Base-by-base conservation (phyloP, 2,329 filamentous ascomycete genomes). In the Eurotiales sp. region DNA sequence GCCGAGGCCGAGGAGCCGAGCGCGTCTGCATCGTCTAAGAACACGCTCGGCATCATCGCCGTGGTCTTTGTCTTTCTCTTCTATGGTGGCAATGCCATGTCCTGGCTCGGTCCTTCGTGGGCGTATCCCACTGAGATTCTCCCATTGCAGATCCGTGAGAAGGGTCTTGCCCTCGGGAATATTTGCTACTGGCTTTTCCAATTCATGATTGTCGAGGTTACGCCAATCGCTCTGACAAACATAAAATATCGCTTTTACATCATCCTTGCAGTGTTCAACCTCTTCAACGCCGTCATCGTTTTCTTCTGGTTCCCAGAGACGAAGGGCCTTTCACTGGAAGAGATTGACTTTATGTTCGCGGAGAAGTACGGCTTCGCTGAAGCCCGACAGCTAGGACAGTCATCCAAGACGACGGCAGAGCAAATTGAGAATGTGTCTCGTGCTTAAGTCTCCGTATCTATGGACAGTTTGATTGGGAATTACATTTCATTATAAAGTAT, bases 31-130 rank as follows among this genome's bases (percentile, higher is more conserved):
- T 53, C 48, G 17, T 55, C 47, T 10, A 62, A 68, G 40, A 68
- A 66, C 1, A 50, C 53, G 3, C 62, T 64, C 4, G 64, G 62
- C 5, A 63, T 61, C 42, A 63, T 61, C 32, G 65, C 67, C 59
- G 61, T 79, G 45, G 71, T 74, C 8, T 77, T 79, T 62, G 69
- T 79, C 46, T 78, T 76, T 61, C 73, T 79, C 6, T 78, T 77
- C 50, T 61, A 62, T 5, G 64, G 63, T 34, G 62, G 62, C 7
- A 63, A 64, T 46, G 61, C 59, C 3, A 59, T 58, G 46, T 64
- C 58, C 17, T 66, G 64, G 65, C 63, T 63, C 5, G 64, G 65
- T 4, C 54, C 67, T 5, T 64, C 66, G 3, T 69, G 66, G 66
- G 61, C 63, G 1, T 67, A 67, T 51, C 65, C 64, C 10, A 59